phyloP scores from a whole-genome alignment of 805 yeast genomes.

The Sugiyamaella boreocaroliniensis region DNA sequence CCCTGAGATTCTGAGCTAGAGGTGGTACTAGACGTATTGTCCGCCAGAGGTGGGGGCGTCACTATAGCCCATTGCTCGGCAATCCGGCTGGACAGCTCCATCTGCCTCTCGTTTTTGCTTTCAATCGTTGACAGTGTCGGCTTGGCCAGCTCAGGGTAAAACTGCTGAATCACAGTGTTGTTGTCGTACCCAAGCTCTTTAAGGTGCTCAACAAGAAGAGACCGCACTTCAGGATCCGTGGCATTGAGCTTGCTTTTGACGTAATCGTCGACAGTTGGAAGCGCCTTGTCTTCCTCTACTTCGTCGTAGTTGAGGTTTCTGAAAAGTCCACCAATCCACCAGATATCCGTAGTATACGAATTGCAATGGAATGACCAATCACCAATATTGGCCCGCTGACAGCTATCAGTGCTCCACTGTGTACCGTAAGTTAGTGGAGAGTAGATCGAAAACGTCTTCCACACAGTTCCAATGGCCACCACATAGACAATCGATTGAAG shows the following conservation, averaged over 20 bases:
- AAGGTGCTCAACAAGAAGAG: neutral
- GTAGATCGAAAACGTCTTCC: constrained; percentile 25
- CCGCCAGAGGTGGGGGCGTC: neutral
- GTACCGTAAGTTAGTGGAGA: constrained; percentile 60
- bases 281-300: neutral
- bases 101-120: neutral
- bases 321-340: neutral
- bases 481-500: constrained; percentile 6
- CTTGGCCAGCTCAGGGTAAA: neutral
- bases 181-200: neutral
- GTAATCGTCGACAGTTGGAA: neutral
- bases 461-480: constrained; percentile 3
- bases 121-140: neutral
- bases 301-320: neutral
- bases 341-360: neutral
- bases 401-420: constrained; percentile 41
- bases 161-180: neutral
- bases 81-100: neutral
- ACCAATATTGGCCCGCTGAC: neutral
- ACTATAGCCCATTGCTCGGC: neutral
- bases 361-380: constrained; percentile 7
- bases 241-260: neutral
- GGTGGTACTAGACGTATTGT: neutral
- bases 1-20: neutral
- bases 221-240: neutral